Evolutionary conservation across 2,329 filamentous ascomycete species (phyloP).

Genomic region (Sodiomyces alkalinus): DNA sequence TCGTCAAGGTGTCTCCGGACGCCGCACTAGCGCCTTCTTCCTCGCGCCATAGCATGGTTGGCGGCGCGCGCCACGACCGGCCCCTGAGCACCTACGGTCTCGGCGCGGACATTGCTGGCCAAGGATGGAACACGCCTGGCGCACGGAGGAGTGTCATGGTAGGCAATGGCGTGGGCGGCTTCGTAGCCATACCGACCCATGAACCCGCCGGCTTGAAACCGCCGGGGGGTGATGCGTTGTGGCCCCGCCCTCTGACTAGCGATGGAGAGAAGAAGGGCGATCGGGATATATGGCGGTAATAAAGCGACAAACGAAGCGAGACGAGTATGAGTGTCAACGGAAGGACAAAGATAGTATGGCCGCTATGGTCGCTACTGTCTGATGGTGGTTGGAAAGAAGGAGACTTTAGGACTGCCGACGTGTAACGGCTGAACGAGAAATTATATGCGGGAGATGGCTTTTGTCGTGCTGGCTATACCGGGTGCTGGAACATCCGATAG

Average conservation of each 20-base stretch:
- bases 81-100: slow-evolving; percentile 43
- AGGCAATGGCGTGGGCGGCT: slow-evolving; percentile 33
- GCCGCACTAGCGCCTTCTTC: slow-evolving; percentile 7
- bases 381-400: no score
- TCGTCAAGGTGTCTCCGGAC: slow-evolving; percentile 30
- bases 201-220: slow-evolving; percentile 7
- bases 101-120: slow-evolving; percentile 31
- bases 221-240: slow-evolving; percentile 17
- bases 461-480: no score
- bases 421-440: no score
- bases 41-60: slow-evolving; percentile 6
- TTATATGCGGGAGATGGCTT: no score
- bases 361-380: no score
- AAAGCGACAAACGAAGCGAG: no score
- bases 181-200: slow-evolving; percentile 31
- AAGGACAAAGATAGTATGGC: no score
- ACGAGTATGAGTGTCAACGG: no score
- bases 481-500: no score
- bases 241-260: slow-evolving; percentile 28
- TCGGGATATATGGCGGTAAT: slow-evolving; percentile 27
- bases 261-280: slow-evolving; percentile 21
- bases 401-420: no score
- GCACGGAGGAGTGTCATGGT: slow-evolving; percentile 39
- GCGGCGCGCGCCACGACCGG: slow-evolving; percentile 15
- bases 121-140: slow-evolving; percentile 35